A percentile compares a stretch with the other conserved stretches of the same genome.
Conservation (phyloP, 2,329 filamentous ascomycete genomes). For the Aspergillus intermedius region DNA sequence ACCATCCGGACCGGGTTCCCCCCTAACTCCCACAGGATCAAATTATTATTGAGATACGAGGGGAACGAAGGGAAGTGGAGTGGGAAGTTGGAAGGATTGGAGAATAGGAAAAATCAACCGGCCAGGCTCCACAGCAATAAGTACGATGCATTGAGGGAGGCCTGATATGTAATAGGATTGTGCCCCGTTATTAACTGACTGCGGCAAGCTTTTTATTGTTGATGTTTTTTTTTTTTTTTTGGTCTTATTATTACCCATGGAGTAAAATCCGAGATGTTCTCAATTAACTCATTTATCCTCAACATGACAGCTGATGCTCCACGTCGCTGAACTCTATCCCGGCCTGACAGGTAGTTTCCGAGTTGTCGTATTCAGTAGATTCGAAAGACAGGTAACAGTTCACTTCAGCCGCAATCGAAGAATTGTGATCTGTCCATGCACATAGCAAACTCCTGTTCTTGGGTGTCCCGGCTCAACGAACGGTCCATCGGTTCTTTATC, state of each 20-base stretch:
- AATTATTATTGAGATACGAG: neutral
- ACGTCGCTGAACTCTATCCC: neutral
- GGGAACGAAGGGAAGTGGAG: neutral
- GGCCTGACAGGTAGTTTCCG: too few relatives aligned
- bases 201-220: neutral
- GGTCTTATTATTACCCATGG: too few relatives aligned
- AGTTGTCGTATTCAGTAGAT: neutral
- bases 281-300: neutral
- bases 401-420: neutral
- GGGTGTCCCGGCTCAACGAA: neutral
- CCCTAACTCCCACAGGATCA: neutral
- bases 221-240: too few relatives aligned
- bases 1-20: neutral
- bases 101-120: neutral
- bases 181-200: neutral
- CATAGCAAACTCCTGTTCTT: neutral
- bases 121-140: neutral
- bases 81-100: too few relatives aligned
- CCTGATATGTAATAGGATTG: neutral
- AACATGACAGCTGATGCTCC: neutral
- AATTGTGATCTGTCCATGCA: neutral
- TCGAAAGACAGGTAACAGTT: neutral
- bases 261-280: neutral
- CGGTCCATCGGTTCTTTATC: neutral
- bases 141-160: neutral